These are phyloP conservation scores for Chlamydomonas schloesseri DNA, from an alignment of 139 green algal species.

Conservation along the genomic window DNA sequence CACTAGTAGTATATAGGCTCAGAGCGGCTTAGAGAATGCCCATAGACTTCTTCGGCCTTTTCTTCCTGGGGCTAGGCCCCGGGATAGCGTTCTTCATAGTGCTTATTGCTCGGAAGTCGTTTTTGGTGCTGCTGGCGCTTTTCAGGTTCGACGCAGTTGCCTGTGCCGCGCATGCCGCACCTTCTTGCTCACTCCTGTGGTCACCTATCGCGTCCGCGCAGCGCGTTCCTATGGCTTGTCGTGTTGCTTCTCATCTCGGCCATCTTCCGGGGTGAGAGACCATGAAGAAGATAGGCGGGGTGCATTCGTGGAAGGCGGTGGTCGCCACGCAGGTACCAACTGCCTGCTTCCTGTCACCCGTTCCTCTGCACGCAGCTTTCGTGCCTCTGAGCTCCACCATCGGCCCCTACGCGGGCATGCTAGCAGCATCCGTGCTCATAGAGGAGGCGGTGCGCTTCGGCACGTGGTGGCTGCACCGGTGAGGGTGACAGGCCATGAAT, in stretches of 20 bases:
- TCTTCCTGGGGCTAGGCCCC: slow-evolving; percentile 64
- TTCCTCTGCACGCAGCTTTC: slow-evolving; percentile 51
- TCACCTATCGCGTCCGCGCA: slow-evolving; percentile 30
- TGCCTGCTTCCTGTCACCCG: neutral
- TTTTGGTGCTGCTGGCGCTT: slow-evolving; percentile 61
- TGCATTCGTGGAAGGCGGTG: too few relatives aligned
- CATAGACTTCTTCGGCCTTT: slow-evolving; percentile 62
- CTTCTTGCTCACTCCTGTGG: neutral
- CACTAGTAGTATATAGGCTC: neutral
- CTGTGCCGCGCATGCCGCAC: too few relatives aligned
- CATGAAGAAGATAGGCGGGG: too few relatives aligned
- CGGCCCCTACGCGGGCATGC: slow-evolving; percentile 54
- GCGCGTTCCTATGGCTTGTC: slow-evolving; percentile 67
- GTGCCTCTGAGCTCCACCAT: slow-evolving; percentile 31
- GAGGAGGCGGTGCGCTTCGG: slow-evolving; percentile 56
- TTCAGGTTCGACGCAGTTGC: slow-evolving; percentile 39
- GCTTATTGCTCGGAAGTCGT: slow-evolving; percentile 66
- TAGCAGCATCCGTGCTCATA: slow-evolving; percentile 54
- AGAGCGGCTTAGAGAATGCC: slow-evolving; percentile 3
- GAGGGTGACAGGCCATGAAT: too few relatives aligned
- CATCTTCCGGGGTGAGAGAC: slow-evolving; percentile 53
- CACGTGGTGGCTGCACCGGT: slow-evolving; percentile 49
- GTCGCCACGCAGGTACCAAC: too few relatives aligned
- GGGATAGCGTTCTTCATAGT: slow-evolving; percentile 63
- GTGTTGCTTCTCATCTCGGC: slow-evolving; percentile 59